phyloP scores from a whole-genome alignment of 495 filamentous ascomycete species.

The Neurospora sp. region DNA sequence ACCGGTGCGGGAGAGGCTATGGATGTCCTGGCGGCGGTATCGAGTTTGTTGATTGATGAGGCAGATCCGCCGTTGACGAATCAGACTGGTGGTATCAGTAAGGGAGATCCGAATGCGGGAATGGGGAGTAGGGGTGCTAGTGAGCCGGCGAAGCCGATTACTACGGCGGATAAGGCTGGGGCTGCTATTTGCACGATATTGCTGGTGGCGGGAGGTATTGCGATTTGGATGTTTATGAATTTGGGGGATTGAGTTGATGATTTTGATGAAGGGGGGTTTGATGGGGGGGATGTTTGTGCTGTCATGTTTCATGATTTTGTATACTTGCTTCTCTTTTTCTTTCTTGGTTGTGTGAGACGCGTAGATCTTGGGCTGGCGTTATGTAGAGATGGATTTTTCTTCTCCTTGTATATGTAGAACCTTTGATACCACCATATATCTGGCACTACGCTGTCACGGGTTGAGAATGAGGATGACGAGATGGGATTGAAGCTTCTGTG shows the following conservation, averaged over 20 bases:
- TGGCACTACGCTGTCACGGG: too few species aligned
- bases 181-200: constrained; percentile 21
- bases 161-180: constrained; percentile 16
- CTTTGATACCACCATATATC: neutral
- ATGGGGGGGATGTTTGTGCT: neutral
- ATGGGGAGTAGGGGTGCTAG: neutral
- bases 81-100: constrained; percentile 15
- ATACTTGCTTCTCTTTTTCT: too few species aligned
- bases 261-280: neutral
- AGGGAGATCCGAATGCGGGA: constrained; percentile 16
- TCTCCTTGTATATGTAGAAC: neutral
- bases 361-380: neutral
- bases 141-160: constrained; percentile 12
- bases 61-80: constrained; percentile 17
- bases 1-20: constrained; percentile 59
- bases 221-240: constrained; percentile 21
- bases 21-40: constrained; percentile 54
- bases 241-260: constrained; percentile 14
- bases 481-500: neutral
- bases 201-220: constrained; percentile 10
- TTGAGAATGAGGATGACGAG: too few species aligned
- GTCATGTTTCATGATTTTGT: neutral
- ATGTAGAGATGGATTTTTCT: neutral
- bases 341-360: too few species aligned
- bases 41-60: constrained; percentile 36